Conservation (phyloP, 1,139 yeast species). For the Yamadazyma mexicana region DNA sequence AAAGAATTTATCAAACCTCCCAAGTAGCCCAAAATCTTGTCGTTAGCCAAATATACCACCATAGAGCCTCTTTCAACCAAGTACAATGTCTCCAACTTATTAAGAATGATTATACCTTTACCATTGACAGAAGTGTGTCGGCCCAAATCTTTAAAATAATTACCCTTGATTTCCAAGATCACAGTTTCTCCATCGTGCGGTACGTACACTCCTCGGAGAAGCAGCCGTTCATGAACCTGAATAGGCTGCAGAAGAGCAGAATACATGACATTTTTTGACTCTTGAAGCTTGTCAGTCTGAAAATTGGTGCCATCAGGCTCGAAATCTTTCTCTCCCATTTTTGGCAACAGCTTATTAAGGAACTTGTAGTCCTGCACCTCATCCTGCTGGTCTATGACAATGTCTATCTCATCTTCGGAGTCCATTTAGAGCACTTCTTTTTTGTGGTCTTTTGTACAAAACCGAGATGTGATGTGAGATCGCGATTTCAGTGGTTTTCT, state of each 20-base stretch:
- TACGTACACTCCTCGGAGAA: constrained; percentile 49
- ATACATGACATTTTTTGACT: constrained; percentile 72
- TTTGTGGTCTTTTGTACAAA: too few relatives aligned
- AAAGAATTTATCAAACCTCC: constrained; percentile 13
- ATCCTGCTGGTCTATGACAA: constrained; percentile 42
- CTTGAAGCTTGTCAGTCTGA: constrained; percentile 53
- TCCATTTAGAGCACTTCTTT: too few relatives aligned
- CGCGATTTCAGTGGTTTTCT: too few relatives aligned
- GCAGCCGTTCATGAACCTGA: constrained; percentile 54
- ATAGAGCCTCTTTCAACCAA: constrained; percentile 82
- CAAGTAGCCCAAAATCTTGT: constrained; percentile 18
- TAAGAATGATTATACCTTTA: constrained; percentile 43
- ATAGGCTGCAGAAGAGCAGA: constrained; percentile 61
- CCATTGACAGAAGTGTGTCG: constrained; percentile 16
- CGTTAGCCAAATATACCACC: constrained; percentile 45
- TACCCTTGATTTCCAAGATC: constrained; percentile 67
- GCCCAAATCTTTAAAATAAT: constrained; percentile 76
- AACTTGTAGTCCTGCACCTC: constrained; percentile 55
- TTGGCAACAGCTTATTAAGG: constrained; percentile 22
- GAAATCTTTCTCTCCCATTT: constrained; percentile 82
- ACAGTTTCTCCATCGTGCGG: constrained; percentile 29
- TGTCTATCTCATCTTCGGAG: constrained; percentile 11
- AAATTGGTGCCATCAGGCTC: constrained; percentile 77
- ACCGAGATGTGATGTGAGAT: neutral
- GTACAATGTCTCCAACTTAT: constrained; percentile 70